Conservation (phyloP, 2,329 filamentous ascomycete species). For the Elsinoe perseae region DNA sequence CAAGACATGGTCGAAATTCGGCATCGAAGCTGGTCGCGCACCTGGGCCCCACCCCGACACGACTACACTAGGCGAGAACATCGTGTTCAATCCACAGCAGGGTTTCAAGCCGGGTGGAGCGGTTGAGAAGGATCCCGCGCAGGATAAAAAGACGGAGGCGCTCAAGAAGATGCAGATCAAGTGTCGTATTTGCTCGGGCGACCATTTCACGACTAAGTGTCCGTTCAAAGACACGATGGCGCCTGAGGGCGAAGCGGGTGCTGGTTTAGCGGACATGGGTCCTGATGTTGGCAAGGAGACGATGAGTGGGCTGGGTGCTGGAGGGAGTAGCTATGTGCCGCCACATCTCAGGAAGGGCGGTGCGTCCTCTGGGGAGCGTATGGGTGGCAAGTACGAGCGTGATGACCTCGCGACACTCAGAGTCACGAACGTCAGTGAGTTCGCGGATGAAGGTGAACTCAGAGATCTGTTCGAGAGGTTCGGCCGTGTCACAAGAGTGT, state of each 20-base stretch:
- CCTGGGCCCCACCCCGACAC: slow-evolving; percentile 79
- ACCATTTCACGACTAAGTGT: slow-evolving; percentile 98
- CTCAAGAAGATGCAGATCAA: slow-evolving; percentile 99
- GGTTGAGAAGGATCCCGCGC: slow-evolving; percentile 59
- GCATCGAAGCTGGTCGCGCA: slow-evolving; percentile 75
- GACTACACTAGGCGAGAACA: slow-evolving; percentile 93
- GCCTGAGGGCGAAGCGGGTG: slow-evolving; percentile 51
- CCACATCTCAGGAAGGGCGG: slow-evolving; percentile 75
- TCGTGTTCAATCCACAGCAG: slow-evolving; percentile 84
- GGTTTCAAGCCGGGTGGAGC: slow-evolving; percentile 91
- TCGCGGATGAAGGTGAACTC: slow-evolving; percentile 91
- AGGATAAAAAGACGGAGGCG: slow-evolving; percentile 60
- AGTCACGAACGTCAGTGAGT: slow-evolving; percentile 97
- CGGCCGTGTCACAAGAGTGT: slow-evolving; percentile 92
- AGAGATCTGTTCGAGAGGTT: slow-evolving; percentile 98
- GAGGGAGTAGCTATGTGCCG: slow-evolving; percentile 84
- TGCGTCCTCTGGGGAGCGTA: slow-evolving; percentile 64
- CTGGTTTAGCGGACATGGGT: slow-evolving; percentile 41
- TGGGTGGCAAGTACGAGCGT: slow-evolving; percentile 90
- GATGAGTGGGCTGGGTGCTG: slow-evolving; percentile 38
- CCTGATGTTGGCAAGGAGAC: slow-evolving; percentile 39
- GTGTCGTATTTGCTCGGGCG: slow-evolving; percentile 96
- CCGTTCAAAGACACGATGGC: slow-evolving; percentile 99
- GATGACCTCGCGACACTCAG: slow-evolving; percentile 94
- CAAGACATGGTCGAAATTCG: slow-evolving; percentile 89